These are phyloP conservation scores for Phytophthora hybrid DNA, from an alignment of 352 stramenopile species.

Conservation along the genomic window DNA sequence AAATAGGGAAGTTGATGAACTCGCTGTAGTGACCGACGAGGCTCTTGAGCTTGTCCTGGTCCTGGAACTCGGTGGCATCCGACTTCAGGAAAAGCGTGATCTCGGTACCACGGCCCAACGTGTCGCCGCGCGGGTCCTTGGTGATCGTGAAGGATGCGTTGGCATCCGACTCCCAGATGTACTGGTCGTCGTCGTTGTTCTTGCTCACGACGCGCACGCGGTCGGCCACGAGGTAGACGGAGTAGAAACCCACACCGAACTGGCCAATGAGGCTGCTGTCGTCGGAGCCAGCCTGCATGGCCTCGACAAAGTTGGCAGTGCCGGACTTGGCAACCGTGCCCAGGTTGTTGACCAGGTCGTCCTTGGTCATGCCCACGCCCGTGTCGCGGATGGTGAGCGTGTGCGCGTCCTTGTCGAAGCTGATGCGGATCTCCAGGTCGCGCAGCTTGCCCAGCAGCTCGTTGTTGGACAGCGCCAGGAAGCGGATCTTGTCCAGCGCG, in stretches of 20 bases:
- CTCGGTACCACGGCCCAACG: constrained; percentile 96
- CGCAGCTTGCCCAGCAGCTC: constrained; percentile 75
- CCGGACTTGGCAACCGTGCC: constrained; percentile 99
- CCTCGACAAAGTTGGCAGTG: constrained; percentile 99
- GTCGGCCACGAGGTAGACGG: constrained; percentile 98
- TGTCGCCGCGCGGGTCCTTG: constrained; percentile 96
- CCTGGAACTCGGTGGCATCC: constrained; percentile 96
- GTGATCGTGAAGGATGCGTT: constrained; percentile 96
- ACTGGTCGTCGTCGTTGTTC: constrained; percentile 97
- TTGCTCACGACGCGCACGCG: constrained; percentile 97
- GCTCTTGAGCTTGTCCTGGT: constrained; percentile 94
- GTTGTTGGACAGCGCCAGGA: constrained; percentile 95
- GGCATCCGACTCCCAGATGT: constrained; percentile 99
- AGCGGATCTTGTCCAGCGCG: constrained; percentile 99
- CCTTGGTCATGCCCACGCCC: constrained; percentile 99
- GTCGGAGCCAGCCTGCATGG: constrained; percentile 92
- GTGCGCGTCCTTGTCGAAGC: constrained; percentile 94
- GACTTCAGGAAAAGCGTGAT: constrained; percentile 99
- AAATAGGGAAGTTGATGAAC: constrained; percentile 99
- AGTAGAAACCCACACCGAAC: constrained; percentile 99
- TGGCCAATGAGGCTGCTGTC: constrained; percentile 98
- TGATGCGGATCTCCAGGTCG: constrained; percentile 97
- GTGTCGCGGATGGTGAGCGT: constrained; percentile 99
- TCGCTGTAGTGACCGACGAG: constrained; percentile 99
- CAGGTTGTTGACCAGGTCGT: constrained; percentile 97